Percentiles rank a stretch among this genome's conserved stretches.
Evolutionary conservation across 2,329 filamentous ascomycete species (phyloP).

Genomic region (Acrocalymma vagum): DNA sequence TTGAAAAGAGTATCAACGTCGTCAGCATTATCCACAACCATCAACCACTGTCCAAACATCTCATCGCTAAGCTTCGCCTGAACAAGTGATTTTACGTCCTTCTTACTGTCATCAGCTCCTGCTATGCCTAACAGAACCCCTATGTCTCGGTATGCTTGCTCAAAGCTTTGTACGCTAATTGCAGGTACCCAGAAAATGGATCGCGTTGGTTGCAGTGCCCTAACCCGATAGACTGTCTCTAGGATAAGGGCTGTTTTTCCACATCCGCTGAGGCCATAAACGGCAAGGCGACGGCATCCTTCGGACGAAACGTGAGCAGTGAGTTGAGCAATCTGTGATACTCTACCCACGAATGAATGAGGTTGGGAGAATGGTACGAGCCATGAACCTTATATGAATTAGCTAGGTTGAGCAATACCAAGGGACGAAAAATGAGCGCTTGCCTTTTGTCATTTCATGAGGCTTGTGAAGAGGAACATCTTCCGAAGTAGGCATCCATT

Average conservation of each 20-base stretch:
- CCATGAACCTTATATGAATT: no score
- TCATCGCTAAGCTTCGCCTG: slow-evolving; percentile 39
- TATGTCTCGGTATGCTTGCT: slow-evolving; percentile 21
- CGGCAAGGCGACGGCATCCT: slow-evolving; percentile 8
- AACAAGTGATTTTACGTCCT: slow-evolving; percentile 48
- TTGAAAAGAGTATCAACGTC: slow-evolving; percentile 36
- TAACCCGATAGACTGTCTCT: slow-evolving; percentile 47
- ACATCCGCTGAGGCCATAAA: slow-evolving; percentile 16
- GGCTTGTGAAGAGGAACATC: no score
- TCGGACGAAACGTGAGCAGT: slow-evolving; percentile 6
- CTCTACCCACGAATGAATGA: slow-evolving; percentile 10
- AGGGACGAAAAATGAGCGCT: no score
- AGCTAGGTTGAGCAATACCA: no score
- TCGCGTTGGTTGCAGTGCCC: slow-evolving; percentile 23
- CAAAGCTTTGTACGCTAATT: slow-evolving; percentile 22
- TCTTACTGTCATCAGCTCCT: slow-evolving; percentile 29
- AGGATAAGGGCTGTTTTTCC: slow-evolving; percentile 28
- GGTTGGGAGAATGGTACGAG: slow-evolving; percentile 12
- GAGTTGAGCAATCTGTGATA: slow-evolving; percentile 12
- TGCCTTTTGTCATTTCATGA: no score
- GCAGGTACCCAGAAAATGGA: slow-evolving; percentile 21
- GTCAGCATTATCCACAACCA: no score
- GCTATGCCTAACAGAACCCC: slow-evolving; percentile 10
- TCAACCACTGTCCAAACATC: slow-evolving; percentile 29
- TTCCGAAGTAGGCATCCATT: no score